These are phyloP conservation scores for Lasiodiplodia sp. DNA, from an alignment of 2,329 filamentous ascomycete genomes.

Conservation along the genomic window DNA sequence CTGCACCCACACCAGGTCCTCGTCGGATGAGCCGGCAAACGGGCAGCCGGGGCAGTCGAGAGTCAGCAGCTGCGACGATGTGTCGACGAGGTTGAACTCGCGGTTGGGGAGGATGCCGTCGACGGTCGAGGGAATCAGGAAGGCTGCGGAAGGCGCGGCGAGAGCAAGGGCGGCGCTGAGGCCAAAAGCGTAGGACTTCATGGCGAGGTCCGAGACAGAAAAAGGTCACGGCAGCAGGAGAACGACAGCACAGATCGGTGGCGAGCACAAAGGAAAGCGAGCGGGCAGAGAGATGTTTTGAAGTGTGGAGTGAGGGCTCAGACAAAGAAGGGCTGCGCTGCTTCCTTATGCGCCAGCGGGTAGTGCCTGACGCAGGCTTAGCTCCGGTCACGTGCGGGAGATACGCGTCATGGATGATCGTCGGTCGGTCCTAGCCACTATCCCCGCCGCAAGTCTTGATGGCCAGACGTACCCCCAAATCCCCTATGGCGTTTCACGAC, in stretches of 20 bases:
- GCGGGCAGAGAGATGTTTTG: constrained; percentile 5
- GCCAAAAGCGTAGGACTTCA: constrained; percentile 44
- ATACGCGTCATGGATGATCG: constrained; percentile 26
- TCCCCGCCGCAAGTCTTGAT: constrained; percentile 1
- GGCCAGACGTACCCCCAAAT: constrained; percentile 3
- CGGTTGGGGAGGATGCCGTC: constrained; percentile 39
- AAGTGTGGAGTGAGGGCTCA: constrained; percentile 20
- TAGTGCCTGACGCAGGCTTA: constrained; percentile 12
- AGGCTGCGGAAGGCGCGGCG: constrained; percentile 35
- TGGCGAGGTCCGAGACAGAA: constrained; percentile 33
- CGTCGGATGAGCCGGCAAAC: constrained; percentile 29
- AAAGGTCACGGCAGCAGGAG: constrained; percentile 26
- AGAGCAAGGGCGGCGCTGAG: constrained; percentile 46
- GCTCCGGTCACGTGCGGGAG: constrained; percentile 19
- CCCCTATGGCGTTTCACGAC: constrained; percentile 7
- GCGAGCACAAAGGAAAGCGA: constrained; percentile 30
- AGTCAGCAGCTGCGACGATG: constrained; percentile 42
- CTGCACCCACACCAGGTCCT: constrained; percentile 40
- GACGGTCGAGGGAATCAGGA: constrained; percentile 29
- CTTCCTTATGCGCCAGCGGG: constrained; percentile 21
- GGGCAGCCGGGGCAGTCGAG: constrained; percentile 46
- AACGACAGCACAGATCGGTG: constrained; percentile 28
- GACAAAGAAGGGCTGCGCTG: constrained; percentile 6
- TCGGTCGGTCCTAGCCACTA: background rate
- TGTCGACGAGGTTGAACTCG: constrained; percentile 37